Evolutionary conservation across 108 stramenopile genomes (phyloP).

Genomic region (Asterionellopsis glacialis): DNA sequence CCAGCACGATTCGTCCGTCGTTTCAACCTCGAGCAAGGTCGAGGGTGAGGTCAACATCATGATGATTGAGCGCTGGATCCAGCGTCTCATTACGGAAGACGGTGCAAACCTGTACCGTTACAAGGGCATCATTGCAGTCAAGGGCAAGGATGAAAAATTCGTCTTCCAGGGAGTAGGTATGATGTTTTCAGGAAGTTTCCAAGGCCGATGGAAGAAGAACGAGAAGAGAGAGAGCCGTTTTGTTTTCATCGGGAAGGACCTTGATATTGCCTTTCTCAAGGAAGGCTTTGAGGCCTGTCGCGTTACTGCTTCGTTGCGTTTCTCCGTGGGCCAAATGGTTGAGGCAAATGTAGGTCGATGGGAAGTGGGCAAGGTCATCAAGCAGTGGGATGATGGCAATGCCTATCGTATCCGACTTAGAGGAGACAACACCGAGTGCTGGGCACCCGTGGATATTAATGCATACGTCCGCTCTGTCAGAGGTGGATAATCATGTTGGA

Average conservation of each 20-base stretch:
- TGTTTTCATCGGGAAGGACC: slow-evolving; percentile 89
- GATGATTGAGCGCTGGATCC: slow-evolving; percentile 63
- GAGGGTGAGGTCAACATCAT: slow-evolving; percentile 60
- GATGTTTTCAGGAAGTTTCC: slow-evolving; percentile 70
- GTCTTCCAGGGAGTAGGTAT: slow-evolving; percentile 95
- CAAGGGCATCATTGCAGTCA: slow-evolving; percentile 90
- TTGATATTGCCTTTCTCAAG: slow-evolving; percentile 53
- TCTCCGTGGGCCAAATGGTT: slow-evolving; percentile 53
- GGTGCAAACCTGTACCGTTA: slow-evolving; percentile 89
- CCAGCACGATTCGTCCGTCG: slow-evolving; percentile 68
- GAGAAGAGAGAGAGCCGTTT: slow-evolving; percentile 67
- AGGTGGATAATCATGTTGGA: no score
- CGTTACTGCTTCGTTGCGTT: slow-evolving; percentile 46
- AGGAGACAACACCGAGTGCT: slow-evolving; percentile 53
- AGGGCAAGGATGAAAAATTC: slow-evolving; percentile 80
- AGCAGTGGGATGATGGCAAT: slow-evolving; percentile 82
- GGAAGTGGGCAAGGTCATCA: slow-evolving; percentile 40
- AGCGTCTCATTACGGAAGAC: slow-evolving; percentile 63
- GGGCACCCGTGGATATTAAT: slow-evolving; percentile 78
- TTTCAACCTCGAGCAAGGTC: slow-evolving; percentile 56
- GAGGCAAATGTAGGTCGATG: slow-evolving; percentile 59
- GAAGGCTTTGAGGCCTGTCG: slow-evolving; percentile 67
- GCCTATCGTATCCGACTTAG: slow-evolving; percentile 69
- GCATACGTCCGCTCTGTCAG: slow-evolving; percentile 45
- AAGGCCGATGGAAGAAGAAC: slow-evolving; percentile 32